Evolutionary conservation across 768 basidiomycete genomes (phyloP), one percentile per base, ranked within the genome.

Genomic region (Kwoniella sp.): DNA sequence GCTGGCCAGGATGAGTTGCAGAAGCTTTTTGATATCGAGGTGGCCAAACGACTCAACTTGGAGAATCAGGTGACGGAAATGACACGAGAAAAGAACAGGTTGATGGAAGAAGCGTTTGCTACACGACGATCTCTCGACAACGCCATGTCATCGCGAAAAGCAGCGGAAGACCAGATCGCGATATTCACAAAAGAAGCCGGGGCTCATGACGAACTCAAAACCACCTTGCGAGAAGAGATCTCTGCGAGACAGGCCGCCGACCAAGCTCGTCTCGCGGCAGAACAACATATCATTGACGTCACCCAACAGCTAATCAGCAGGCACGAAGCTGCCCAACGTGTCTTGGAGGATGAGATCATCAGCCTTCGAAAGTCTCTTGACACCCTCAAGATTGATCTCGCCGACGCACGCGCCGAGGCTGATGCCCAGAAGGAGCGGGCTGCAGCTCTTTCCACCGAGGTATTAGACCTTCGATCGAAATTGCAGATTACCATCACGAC

Each of bases 311-410:
- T 66, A 2, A 38, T 61, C 7, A 25, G 23, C 37, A 65, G 59
- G 52, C 58, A 69, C 26, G 61, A 60, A 52, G 7, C 58, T 12
- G 59, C 66, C 15, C 64, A 61, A 30, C 34, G 38, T 11, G 31
- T 59, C 17, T 51, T 53, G 8, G 68, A 61, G 26, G 48, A 53
- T 4, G 63, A 65, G n/a, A n/a, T 54, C 13, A 20, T 65, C 5
- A 53, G 57, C 8, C 56, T 70, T 26, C 68, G 61, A 23, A 47
- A 41, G 29, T 22, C 55, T 17, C 23, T 70, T 15, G 45, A 51
- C 4, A 22, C 17, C 4, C 34, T 59, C 30, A 54, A 66, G 45
- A 45, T n/a, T 7, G 65, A 60, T 4, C 28, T 34, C 11, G 25
- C 55, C 0, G 41, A 59, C 20, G 55, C 65, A n/a, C 47, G 47